These are phyloP conservation scores for Fusarium beomiforme DNA, from an alignment of 2,329 filamentous ascomycete species.

Conservation along the genomic window DNA sequence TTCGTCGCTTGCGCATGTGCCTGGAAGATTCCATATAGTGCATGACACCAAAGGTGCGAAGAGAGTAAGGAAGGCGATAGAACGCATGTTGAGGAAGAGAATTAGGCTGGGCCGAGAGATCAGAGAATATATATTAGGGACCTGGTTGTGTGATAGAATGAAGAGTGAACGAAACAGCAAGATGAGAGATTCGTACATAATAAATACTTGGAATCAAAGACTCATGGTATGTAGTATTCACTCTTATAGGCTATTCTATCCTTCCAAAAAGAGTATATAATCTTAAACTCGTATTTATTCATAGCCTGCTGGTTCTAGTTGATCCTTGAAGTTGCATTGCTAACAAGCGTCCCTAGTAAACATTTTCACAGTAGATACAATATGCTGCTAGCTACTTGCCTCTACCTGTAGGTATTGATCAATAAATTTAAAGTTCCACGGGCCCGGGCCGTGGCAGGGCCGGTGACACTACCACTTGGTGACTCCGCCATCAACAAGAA, in stretches of 20 bases:
- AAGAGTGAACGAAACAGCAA: not conserved
- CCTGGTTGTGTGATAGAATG: rapidly evolving
- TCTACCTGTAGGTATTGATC: not conserved
- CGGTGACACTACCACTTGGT: not conserved
- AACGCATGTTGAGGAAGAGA: not conserved
- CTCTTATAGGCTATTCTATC: too few species aligned
- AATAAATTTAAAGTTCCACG: not conserved
- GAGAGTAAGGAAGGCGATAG: not conserved
- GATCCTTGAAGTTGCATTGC: rapidly evolving
- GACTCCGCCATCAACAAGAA: not conserved
- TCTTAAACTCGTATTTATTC: not conserved
- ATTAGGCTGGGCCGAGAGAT: not conserved
- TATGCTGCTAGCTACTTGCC: not conserved
- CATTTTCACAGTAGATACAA: not conserved
- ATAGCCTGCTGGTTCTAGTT: too few species aligned
- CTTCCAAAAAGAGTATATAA: rapidly evolving
- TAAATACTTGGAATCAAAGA: rapidly evolving
- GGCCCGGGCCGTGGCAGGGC: not conserved
- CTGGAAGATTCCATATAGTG: not conserved
- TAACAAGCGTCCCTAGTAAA: not conserved
- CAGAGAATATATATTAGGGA: not conserved
- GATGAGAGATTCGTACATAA: rapidly evolving
- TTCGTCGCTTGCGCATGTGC: not conserved
- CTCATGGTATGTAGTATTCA: not conserved
- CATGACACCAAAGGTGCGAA: not conserved